These are phyloP conservation scores for Corynespora cassiicola DNA, from an alignment of 2,329 filamentous ascomycete species.

Conservation along the genomic window DNA sequence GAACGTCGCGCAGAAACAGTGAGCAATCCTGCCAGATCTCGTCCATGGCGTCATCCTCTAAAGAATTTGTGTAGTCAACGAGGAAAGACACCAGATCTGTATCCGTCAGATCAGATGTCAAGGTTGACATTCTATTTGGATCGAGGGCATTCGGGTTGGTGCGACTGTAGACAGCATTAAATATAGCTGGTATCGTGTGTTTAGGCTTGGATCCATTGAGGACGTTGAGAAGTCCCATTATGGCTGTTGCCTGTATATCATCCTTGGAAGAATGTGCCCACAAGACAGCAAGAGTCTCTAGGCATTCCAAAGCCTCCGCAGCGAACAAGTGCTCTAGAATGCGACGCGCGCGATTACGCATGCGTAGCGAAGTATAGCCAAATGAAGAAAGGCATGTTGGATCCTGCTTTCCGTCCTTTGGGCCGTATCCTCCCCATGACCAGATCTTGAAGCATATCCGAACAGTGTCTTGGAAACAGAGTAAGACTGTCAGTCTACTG, in stretches of 20 bases:
- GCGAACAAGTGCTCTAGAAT: constrained; percentile 92
- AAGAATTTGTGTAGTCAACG: constrained; percentile 84
- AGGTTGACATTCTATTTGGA: constrained; percentile 79
- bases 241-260: constrained; percentile 64
- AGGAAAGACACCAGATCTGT: constrained; percentile 86
- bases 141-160: constrained; percentile 85
- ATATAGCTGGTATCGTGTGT: constrained; percentile 89
- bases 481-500: constrained; percentile 86
- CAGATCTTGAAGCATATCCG: constrained; percentile 92
- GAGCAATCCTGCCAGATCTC: constrained; percentile 98
- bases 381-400: constrained; percentile 78
- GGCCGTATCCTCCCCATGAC: constrained; percentile 81
- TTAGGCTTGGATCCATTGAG: constrained; percentile 90
- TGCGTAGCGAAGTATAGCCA: constrained; percentile 85
- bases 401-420: constrained; percentile 66
- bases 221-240: constrained; percentile 87
- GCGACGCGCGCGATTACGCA: constrained; percentile 86
- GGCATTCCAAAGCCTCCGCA: constrained; percentile 88
- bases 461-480: constrained; percentile 97
- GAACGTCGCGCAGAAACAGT: constrained; percentile 84
- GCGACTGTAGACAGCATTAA: constrained; percentile 94
- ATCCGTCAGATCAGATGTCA: constrained; percentile 85
- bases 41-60: constrained; percentile 97
- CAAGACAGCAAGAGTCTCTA: constrained; percentile 87
- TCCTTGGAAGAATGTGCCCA: constrained; percentile 68